These are phyloP conservation scores for Leccinellum rugosiceps DNA, from an alignment of 768 basidiomycete genomes.

Conservation along the genomic window DNA sequence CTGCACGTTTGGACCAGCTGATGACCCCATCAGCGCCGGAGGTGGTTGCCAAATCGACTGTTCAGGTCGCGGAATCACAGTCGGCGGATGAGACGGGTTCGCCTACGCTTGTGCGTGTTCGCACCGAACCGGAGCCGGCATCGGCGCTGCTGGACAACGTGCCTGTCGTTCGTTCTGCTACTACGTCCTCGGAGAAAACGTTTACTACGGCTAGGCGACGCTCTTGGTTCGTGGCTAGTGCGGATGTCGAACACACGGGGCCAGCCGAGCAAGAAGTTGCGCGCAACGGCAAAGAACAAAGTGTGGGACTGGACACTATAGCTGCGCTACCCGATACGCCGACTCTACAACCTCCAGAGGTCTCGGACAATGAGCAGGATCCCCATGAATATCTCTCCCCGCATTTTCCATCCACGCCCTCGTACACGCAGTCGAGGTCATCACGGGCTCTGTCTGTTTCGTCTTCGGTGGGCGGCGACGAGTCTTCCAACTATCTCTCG, in stretches of 20 bases:
- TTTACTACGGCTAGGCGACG: slow-evolving; percentile 38
- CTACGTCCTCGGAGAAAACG: slow-evolving; percentile 20
- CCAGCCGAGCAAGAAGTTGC: slow-evolving; percentile 23
- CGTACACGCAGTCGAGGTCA: slow-evolving; percentile 28
- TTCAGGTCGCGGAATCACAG: slow-evolving; percentile 24
- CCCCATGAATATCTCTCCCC: slow-evolving; percentile 20
- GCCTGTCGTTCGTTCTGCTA: slow-evolving; percentile 21
- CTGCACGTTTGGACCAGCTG: slow-evolving; percentile 44
- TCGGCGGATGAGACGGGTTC: slow-evolving; percentile 35
- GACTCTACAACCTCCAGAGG: slow-evolving; percentile 4
- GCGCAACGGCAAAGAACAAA: slow-evolving; percentile 26
- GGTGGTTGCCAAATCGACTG: not conserved
- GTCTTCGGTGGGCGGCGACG: slow-evolving; percentile 30
- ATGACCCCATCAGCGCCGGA: slow-evolving; percentile 12
- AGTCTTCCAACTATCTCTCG: slow-evolving; percentile 29
- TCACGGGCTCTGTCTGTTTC: slow-evolving; percentile 37
- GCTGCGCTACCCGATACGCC: slow-evolving; percentile 17
- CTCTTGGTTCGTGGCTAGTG: slow-evolving; percentile 56
- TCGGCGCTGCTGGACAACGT: slow-evolving; percentile 16
- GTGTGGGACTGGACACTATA: slow-evolving; percentile 36
- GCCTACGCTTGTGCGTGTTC: slow-evolving; percentile 18
- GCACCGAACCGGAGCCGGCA: slow-evolving; percentile 34
- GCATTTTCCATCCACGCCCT: slow-evolving; percentile 47
- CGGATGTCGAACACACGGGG: slow-evolving; percentile 34
- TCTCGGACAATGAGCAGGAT: slow-evolving; percentile 22